Evolutionary conservation across 208 protist genomes (phyloP).

Genomic region (Plasmodiophora brassicae): DNA sequence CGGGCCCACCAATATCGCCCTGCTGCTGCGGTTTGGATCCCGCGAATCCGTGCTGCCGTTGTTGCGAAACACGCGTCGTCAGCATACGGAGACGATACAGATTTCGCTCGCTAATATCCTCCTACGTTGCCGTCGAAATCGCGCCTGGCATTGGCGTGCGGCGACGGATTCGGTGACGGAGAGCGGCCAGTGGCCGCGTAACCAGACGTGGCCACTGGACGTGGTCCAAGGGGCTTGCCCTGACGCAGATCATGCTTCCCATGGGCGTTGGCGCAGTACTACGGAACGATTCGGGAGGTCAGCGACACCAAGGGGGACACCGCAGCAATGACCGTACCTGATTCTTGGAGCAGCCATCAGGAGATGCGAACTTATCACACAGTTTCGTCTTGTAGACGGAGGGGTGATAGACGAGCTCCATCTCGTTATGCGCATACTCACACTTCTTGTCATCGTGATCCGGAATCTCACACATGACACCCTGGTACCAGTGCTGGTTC

Average conservation of each 20-base stretch:
- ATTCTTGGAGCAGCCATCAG: neutral
- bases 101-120: too few relatives aligned
- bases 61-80: too few relatives aligned
- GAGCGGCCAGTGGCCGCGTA: neutral
- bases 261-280: conserved; percentile 5
- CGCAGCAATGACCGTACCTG: too few relatives aligned
- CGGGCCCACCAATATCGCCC: neutral
- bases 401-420: neutral
- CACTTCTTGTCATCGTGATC: conserved; percentile 27
- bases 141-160: neutral
- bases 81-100: too few relatives aligned
- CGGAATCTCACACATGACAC: neutral
- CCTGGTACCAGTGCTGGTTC: conserved; percentile 30
- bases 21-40: neutral
- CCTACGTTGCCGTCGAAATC: too few relatives aligned
- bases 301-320: neutral
- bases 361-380: neutral
- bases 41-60: too few relatives aligned
- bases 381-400: conserved; percentile 22
- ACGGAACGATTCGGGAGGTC: neutral
- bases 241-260: neutral
- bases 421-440: conserved; percentile 18
- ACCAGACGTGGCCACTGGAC: neutral
- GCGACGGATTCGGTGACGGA: neutral
- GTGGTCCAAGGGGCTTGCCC: neutral